Evolutionary conservation across 208 protist species (phyloP), one percentile per base, ranked within the genome.

Genomic region (Paratrypanosoma confusum): DNA sequence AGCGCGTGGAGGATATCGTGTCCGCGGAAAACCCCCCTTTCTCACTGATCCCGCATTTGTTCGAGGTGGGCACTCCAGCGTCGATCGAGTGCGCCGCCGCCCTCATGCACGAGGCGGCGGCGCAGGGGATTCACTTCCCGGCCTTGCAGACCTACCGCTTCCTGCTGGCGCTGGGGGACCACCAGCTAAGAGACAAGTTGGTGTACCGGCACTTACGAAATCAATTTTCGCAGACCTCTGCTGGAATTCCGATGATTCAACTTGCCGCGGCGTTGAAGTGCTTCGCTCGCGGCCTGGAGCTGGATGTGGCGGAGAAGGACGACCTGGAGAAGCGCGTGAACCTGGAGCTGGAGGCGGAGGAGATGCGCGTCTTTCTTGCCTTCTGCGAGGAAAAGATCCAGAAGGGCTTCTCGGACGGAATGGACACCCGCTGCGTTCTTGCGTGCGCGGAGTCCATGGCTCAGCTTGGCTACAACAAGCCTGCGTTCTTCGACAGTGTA

Each of bases 101-200:
- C 3, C 62, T 85, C 36, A 50, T 90, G 35, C 47, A 57, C 3
- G 81, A 87, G 41, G 55, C 63, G 21, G 66, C 67, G 16, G 50
- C 57, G 8, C 76, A 87, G 53, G 64, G 51, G 18, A 49, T 75
- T 35, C 29, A 53, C 5, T 57, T 90, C 16, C 69, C 81, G 0
- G 62, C 81, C 6, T 45, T 84, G 16, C 81, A 87, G 44, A 61
- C 72, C 8, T 90, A 85, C 58, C 73, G 63, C 26, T 87, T 80
- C 50, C 61, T 90, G 11, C 56, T 86, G 6, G 50, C 64, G 1
- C 31, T 90, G 24, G 81, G 77, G 18, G 77, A 90, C 39, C 35
- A 62, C 31, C 46, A 45, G 31, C 40, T 78, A 28, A 36, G 50
- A 32, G 74, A 84, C 49, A 52, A 16, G 14, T 39, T 44, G 16